These are phyloP conservation scores for Puccinia coronata DNA, from an alignment of 1,284 basidiomycete species.

Conservation along the genomic window DNA sequence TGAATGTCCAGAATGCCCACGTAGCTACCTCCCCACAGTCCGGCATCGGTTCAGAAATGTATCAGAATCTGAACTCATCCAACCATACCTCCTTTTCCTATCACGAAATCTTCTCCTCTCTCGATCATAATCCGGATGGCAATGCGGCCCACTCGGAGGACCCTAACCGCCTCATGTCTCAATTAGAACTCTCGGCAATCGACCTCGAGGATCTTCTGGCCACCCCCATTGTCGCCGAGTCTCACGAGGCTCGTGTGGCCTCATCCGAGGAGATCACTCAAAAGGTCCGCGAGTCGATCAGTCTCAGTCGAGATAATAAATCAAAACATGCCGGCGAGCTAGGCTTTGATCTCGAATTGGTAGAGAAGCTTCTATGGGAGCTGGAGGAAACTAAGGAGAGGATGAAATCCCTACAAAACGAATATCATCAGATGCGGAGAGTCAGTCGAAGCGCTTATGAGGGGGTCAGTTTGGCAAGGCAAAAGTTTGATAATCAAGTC, in stretches of 20 bases:
- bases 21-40: background rate
- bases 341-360: slow-evolving; percentile 71
- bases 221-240: background rate
- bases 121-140: slow-evolving; percentile 4
- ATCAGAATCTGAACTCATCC: background rate
- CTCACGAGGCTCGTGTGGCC: background rate
- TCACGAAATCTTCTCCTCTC: slow-evolving; percentile 22
- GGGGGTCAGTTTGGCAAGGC: slow-evolving; percentile 77
- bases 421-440: slow-evolving; percentile 75
- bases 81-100: background rate
- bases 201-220: slow-evolving; percentile 9
- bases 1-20: background rate
- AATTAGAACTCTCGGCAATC: slow-evolving; percentile 25
- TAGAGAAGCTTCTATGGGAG: slow-evolving; percentile 71
- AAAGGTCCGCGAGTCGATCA: slow-evolving; percentile 27
- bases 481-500: slow-evolving; percentile 88
- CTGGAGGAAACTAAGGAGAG: slow-evolving; percentile 71
- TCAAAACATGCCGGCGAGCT: slow-evolving; percentile 66
- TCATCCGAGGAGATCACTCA: background rate
- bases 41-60: background rate
- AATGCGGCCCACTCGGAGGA: background rate
- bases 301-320: slow-evolving; percentile 59
- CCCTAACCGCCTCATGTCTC: slow-evolving; percentile 14
- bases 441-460: slow-evolving; percentile 87
- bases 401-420: slow-evolving; percentile 70